These are phyloP conservation scores for Termitomyces sp. DNA, from an alignment of 768 basidiomycete species.

Conservation along the genomic window DNA sequence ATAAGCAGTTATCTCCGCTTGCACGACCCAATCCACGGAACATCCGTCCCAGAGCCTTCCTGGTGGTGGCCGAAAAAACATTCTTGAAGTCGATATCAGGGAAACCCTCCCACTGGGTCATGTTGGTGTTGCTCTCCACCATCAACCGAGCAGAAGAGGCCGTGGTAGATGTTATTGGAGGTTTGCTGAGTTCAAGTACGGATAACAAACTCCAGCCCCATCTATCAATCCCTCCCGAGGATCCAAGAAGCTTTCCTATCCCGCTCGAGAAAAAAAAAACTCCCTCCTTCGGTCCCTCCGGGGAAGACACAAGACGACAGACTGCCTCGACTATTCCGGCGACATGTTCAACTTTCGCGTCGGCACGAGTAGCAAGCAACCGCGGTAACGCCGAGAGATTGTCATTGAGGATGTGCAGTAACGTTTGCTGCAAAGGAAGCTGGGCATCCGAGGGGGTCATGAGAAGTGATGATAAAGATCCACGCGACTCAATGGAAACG, in stretches of 20 bases:
- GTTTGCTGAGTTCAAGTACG: slow-evolving; percentile 71
- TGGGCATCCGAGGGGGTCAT: slow-evolving; percentile 35
- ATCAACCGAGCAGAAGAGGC: slow-evolving; percentile 49
- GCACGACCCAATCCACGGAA: slow-evolving; percentile 68
- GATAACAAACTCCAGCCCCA: slow-evolving; percentile 89
- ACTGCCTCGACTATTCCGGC: slow-evolving; percentile 69
- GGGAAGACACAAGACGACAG: slow-evolving; percentile 43
- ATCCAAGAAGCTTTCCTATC: slow-evolving; percentile 68
- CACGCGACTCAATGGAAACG: slow-evolving; percentile 47
- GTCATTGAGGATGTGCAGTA: slow-evolving; percentile 61
- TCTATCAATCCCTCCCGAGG: slow-evolving; percentile 79
- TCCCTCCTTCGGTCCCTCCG: slow-evolving; percentile 17
- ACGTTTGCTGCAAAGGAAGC: slow-evolving; percentile 45
- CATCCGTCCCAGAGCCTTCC: slow-evolving; percentile 62
- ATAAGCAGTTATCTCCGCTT: slow-evolving; percentile 65
- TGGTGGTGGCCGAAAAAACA: slow-evolving; percentile 46
- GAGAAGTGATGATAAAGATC: slow-evolving; percentile 45
- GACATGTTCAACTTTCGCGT: slow-evolving; percentile 68
- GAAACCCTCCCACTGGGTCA: slow-evolving; percentile 39
- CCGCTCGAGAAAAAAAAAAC: slow-evolving; percentile 45
- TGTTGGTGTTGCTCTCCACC: slow-evolving; percentile 47
- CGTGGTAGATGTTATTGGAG: slow-evolving; percentile 42
- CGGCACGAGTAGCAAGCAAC: slow-evolving; percentile 64
- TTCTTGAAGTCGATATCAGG: slow-evolving; percentile 59
- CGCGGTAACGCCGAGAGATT: slow-evolving; percentile 70